Evolutionary conservation across 2,329 filamentous ascomycete genomes (phyloP), one percentile per base, ranked within the genome.

Genomic region (Cladosporium sp.): DNA sequence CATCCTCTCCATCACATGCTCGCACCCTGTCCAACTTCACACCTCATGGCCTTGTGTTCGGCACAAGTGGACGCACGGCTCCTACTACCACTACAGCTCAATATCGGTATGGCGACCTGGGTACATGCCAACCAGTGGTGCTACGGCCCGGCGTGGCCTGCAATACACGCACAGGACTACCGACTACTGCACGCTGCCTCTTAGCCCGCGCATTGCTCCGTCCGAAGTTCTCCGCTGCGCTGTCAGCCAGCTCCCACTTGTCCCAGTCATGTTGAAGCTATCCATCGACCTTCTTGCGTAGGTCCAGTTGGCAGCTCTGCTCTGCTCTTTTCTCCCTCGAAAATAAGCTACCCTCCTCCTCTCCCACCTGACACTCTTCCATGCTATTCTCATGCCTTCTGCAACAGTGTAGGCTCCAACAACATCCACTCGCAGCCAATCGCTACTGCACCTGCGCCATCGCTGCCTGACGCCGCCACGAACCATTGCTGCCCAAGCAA

Each of bases 401-500:
- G 28, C 51, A 38, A 30, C 32, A 34, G 21, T 14, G 21, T 36
- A 52, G 30, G 30, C 44, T 10, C 32, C 44, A 36, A 52, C 14
- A 21, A 7, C 44, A 28, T 14, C 14, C 44, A 14, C 21, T 51
- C n/a, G 51, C 51, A 41, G 61, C 61, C 61, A 64, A 64, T 64
- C 61, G 36, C 61, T 36, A 64, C 61, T 32, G 52, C 26, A 44
- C 36, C 59, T 24, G 59, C n/a, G 26, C 51, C 38, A 64, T 38
- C 61, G 61, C 61, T 57, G 61, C 61, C 61, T 64, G 61, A 64
- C 51, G 51, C 59, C 59, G 47, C 61, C 38, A 24, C 61, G 61
- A 64, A 54, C 61, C 61, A 57, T 64, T 64, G 61, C 51, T 57
- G 61, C 61, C 61, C 61, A 64, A 64, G 60, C 60, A 63, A 63